Evolutionary conservation across 768 basidiomycete genomes (phyloP), one percentile per base, ranked within the genome.

Genomic region (Mycena amicta): DNA sequence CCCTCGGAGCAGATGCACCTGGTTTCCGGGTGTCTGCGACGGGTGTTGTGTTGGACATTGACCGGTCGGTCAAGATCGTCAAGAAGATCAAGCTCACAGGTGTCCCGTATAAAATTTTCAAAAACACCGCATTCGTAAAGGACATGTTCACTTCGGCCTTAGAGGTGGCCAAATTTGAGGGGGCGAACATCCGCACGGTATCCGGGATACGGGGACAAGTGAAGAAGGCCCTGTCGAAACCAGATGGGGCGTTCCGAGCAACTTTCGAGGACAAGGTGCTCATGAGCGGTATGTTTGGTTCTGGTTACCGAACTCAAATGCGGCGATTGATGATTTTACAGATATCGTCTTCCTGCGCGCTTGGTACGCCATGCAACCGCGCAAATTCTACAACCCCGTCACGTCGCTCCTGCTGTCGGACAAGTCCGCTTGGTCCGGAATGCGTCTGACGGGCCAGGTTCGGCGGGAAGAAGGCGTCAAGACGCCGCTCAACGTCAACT

Each of bases 11-110:
- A n/a, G 84, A 86, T 0, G 77, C 75, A 1, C 75, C 88, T 0
- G 90, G 88, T 1, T 99, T 99, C 80, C 80, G 96, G 50, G 80
- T 99, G 41, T 87, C 90, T 22, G 97, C 96, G 2, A 96, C 94
- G 0, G 97, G 97, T 1, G 94, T 98, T 6, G 91, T 99, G 16
- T 80, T 98, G 30, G 93, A 98, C 72, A 84, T 97, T 57, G 94
- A 98, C 69, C 87, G 89, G 39, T 91, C 94, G 43, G 85, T 88
- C 55, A 93, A 92, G 79, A 98, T 99, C 57, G 95, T 98, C 63
- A 99, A 99, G 81, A 99, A 98, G 76, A 74, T 99, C 64, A 99
- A 98, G 80, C 77, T 99, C 59, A 98, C 94, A 1, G 97, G 97
- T 28, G 83, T 87, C 29, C 97, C 96, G 25, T 93, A 88, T 77